phyloP scores from a whole-genome alignment of 1,139 yeast species.

The Debaryomyces fabryi region DNA sequence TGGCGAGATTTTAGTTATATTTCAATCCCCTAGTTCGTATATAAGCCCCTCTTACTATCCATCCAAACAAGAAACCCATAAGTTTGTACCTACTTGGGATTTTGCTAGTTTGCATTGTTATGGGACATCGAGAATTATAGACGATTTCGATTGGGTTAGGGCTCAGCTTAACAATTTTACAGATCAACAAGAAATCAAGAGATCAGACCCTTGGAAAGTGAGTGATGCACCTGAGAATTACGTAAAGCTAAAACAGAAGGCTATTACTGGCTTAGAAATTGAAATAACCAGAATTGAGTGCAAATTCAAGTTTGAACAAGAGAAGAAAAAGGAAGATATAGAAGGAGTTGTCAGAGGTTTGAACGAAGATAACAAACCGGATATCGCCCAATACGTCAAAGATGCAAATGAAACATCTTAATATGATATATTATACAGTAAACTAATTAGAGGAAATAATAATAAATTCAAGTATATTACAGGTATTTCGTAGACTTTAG shows the following conservation, averaged over 20 bases:
- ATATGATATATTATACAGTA: neutral
- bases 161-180: constrained; percentile 50
- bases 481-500: neutral
- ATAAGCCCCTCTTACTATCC: constrained; percentile 66
- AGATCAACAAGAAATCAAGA: constrained; percentile 38
- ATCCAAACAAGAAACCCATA: constrained; percentile 58
- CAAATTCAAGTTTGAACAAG: constrained; percentile 66
- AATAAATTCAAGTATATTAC: neutral
- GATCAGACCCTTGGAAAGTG: constrained; percentile 55
- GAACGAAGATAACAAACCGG: constrained; percentile 26
- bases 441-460: neutral
- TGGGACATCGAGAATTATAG: constrained; percentile 54
- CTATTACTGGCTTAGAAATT: constrained; percentile 63
- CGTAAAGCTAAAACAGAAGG: constrained; percentile 47
- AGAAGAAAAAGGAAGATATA: constrained; percentile 44
- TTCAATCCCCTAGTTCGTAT: constrained; percentile 58
- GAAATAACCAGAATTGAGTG: constrained; percentile 54
- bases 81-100: constrained; percentile 75
- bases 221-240: constrained; percentile 61
- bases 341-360: constrained; percentile 58
- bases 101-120: constrained; percentile 62
- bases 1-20: constrained; percentile 51
- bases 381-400: constrained; percentile 26
- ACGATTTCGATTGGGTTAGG: constrained; percentile 51
- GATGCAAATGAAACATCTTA: constrained; percentile 20